Evolutionary conservation across 2,329 filamentous ascomycete species (phyloP), one percentile per base, ranked within the genome.

Genomic region (Fusarium sp.): DNA sequence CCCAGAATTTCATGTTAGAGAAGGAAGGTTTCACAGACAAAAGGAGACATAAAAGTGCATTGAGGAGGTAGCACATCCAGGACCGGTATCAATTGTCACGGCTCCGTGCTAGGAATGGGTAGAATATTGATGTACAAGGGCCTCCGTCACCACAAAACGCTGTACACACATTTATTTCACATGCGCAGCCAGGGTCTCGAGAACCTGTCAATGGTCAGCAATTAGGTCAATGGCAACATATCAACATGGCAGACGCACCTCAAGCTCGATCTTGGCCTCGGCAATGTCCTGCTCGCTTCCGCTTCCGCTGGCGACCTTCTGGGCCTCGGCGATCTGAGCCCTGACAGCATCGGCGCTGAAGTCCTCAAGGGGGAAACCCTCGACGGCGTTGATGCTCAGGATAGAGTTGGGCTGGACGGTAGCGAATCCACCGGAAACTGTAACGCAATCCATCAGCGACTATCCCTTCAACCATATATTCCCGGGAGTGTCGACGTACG

Each of bases 191-290:
- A 97, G 89, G 84, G 90, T 94, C 90, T 97, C 94, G 79, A 97
- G 89, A 81, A 96, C 93, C 93, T 95, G 45, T 52, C 17, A 7
- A 12, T 27, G 38, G 80, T 89, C 80, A 90, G 84, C 71, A 78
- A 57, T 22, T 32, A 25, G n/a, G 12, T 33, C 47, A 64, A 20
- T 70, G 50, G 58, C 33, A 50, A 57, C 10, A 17, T 7, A 22
- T 69, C 11, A 68, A 60, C 22, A n/a, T 33, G 5, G 33, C 37
- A 25, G 52, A 79, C 81, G 27, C 71, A 98, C 96, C 95, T 99
- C 97, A 79, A 99, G 87, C 90, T 98, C 96, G 84, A 99, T 96
- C 91, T 98, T 98, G 78, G 97, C 97, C 91, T 99, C 97, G 76
- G 96, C 96, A 86, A 98, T 94, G 82, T 98, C 97, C 87, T 95